Conservation (phyloP, 2,329 filamentous ascomycete genomes). For the Colletotrichum sublineola region DNA sequence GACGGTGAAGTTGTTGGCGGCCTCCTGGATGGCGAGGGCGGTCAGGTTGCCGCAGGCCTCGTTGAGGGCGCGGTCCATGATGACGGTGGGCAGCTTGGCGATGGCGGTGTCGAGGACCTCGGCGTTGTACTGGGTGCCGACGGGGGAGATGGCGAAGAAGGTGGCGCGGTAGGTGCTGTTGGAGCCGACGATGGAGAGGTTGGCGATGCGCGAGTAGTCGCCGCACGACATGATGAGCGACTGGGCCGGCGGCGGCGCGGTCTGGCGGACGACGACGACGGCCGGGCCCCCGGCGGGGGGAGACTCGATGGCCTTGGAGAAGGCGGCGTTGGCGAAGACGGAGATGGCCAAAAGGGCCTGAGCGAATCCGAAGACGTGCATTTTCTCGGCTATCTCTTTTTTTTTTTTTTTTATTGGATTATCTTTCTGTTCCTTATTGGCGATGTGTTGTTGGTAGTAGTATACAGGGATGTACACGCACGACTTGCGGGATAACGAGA, state of each 20-base stretch:
- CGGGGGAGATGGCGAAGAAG: conserved; percentile 57
- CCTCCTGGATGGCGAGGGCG: conserved; percentile 57
- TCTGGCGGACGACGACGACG: conserved; percentile 42
- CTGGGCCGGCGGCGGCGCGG: conserved; percentile 11
- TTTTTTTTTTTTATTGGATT: neutral
- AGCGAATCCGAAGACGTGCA: conserved; percentile 35
- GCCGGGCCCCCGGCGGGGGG: conserved; percentile 3
- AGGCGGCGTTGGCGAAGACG: conserved; percentile 23
- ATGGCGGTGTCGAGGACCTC: conserved; percentile 58
- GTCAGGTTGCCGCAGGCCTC: conserved; percentile 60
- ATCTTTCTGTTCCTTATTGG: neutral
- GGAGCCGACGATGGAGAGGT: conserved; percentile 60
- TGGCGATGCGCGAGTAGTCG: conserved; percentile 60
- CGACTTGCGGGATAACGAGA: conserved; percentile 4
- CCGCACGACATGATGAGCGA: conserved; percentile 48
- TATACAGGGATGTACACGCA: neutral
- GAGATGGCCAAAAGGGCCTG: conserved; percentile 39
- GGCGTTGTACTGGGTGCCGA: conserved; percentile 55
- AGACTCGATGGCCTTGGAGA: conserved; percentile 15
- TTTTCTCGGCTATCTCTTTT: conserved; percentile 8
- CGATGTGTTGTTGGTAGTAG: neutral
- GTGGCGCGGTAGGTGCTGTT: conserved; percentile 62
- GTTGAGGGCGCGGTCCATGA: conserved; percentile 57
- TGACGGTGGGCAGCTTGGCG: conserved; percentile 54
- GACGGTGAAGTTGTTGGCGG: conserved; percentile 58